Conservation (phyloP, 345 rosid genomes). For the Psidium guajava region DNA sequence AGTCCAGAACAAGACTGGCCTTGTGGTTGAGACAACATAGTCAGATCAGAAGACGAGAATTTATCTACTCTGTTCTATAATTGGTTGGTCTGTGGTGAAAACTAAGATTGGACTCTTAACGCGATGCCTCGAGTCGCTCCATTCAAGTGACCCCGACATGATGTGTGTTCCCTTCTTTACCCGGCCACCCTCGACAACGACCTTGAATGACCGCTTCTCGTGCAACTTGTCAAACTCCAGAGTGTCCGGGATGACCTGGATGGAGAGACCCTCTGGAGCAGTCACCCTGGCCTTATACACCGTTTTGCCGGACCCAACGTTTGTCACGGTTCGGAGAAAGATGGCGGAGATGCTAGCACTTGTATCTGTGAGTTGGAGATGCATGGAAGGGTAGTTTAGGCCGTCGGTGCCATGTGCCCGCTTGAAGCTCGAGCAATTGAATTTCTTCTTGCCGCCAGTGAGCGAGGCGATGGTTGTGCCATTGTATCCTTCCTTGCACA, state of each 20-base stretch:
- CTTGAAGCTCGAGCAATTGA: slow-evolving; percentile 33
- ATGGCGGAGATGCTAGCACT: slow-evolving; percentile 23
- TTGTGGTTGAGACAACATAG: neutral
- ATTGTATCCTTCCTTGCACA: slow-evolving; percentile 74
- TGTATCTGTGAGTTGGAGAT: slow-evolving; percentile 19
- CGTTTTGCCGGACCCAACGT: slow-evolving; percentile 36
- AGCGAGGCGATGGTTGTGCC: slow-evolving; percentile 44
- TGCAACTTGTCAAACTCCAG: slow-evolving; percentile 21
- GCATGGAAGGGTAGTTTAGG: slow-evolving; percentile 85
- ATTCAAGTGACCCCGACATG: slow-evolving; percentile 41
- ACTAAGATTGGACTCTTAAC: slow-evolving; percentile 52
- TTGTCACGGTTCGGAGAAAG: slow-evolving; percentile 53
- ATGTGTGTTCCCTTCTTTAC: slow-evolving; percentile 3
- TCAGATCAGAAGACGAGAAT: neutral
- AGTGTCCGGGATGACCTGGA: slow-evolving; percentile 39
- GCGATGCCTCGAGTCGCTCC: slow-evolving; percentile 47
- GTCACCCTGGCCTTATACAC: slow-evolving; percentile 37
- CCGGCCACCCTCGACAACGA: slow-evolving; percentile 33
- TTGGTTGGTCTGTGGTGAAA: slow-evolving; percentile 2
- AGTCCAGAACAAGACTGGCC: neutral
- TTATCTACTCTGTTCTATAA: neutral
- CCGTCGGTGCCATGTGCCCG: slow-evolving; percentile 57
- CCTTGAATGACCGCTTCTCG: slow-evolving; percentile 37
- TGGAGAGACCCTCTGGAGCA: slow-evolving; percentile 31
- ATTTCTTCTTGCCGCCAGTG: slow-evolving; percentile 25